Evolutionary conservation across 164 flowering plant genomes (phyloP), one percentile per base, ranked within the genome.

Genomic region (Akebia trifoliata): DNA sequence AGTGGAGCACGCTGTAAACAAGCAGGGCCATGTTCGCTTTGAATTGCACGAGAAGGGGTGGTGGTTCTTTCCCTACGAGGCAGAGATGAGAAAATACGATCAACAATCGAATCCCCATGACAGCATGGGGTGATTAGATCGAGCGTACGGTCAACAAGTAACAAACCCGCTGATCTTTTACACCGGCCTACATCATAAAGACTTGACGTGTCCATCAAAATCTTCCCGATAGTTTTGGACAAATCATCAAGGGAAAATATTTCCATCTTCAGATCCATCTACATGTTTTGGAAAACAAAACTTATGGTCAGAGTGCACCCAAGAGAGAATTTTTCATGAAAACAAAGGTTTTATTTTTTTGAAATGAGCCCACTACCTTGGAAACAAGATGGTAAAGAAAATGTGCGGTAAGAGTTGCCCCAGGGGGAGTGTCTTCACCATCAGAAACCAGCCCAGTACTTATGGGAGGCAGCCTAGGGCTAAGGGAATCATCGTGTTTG

Each of bases 201-300:
- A 68, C 97, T 87, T 60, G 99, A 93, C 99, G 90, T 93, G 76
- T 84, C 96, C 38, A 85, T 90, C 85, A 90, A 50, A 46, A 84
- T 82, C 77, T 86, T 90, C 64, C 99, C 99, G 49, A 93, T 77
- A 39, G 73, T 67, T 74, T 83, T 87, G 30, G 99, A 93, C 44
- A 80, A 58, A 76, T 80, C 84, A 35, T 97, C 99, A 57, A 90
- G 65, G 42, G 99, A 93, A 75, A 78, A 93, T 64, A 93, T 83
- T 76, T 93, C 99, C 81, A 90, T 51, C 68, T 93, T 93, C 74
- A 93, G 73, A 75, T 93, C 99, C 99, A 93, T 90, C 99, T 93
- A 62, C 77, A 79, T 46, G 47, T 71, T 67, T 59, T 17, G 43
- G 24, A 64, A 56, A 64, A 53, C 25, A 18, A 48, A 17, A 32